Percentiles rank a stretch among this genome's conserved stretches.
phyloP scores from a whole-genome alignment of 2,329 filamentous ascomycete species.

The Elsinoe arachidis region DNA sequence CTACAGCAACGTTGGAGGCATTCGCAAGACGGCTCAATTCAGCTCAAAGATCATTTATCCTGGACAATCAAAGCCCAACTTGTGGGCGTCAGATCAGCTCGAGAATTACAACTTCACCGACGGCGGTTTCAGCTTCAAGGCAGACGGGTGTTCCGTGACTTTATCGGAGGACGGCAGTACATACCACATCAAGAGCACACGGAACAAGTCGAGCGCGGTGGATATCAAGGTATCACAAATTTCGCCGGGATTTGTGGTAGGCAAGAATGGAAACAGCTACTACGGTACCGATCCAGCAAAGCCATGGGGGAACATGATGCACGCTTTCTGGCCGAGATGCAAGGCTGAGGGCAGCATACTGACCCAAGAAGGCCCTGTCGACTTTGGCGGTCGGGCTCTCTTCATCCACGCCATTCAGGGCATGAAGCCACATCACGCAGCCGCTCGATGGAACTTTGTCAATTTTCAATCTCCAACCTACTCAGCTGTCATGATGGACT shows the following conservation, averaged over 20 bases:
- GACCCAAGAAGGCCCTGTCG: slow-evolving; percentile 69
- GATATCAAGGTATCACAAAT: slow-evolving; percentile 72
- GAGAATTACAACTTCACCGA: slow-evolving; percentile 75
- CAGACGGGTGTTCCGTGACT: slow-evolving; percentile 74
- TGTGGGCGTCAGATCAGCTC: slow-evolving; percentile 79
- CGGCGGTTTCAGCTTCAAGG: slow-evolving; percentile 73
- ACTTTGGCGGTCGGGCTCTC: slow-evolving; percentile 71
- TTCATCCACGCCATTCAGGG: slow-evolving; percentile 84
- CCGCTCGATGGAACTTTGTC: slow-evolving; percentile 85
- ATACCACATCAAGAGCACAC: slow-evolving; percentile 86
- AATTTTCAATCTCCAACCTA: slow-evolving; percentile 82
- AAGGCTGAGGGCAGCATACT: slow-evolving; percentile 73
- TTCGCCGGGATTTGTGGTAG: slow-evolving; percentile 74
- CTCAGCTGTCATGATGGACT: slow-evolving; percentile 93
- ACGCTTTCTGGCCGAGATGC: slow-evolving; percentile 90
- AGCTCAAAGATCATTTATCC: slow-evolving; percentile 85
- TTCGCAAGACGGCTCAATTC: slow-evolving; percentile 87
- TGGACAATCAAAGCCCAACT: slow-evolving; percentile 57
- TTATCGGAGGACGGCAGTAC: slow-evolving; percentile 73
- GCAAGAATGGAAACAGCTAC: slow-evolving; percentile 72
- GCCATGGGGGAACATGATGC: slow-evolving; percentile 88
- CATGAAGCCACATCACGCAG: slow-evolving; percentile 97
- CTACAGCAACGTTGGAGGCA: slow-evolving; percentile 92
- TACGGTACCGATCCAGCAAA: slow-evolving; percentile 78
- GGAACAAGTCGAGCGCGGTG: slow-evolving; percentile 70